These are phyloP conservation scores for Suillus subaureus DNA, from an alignment of 768 basidiomycete species.

Conservation along the genomic window DNA sequence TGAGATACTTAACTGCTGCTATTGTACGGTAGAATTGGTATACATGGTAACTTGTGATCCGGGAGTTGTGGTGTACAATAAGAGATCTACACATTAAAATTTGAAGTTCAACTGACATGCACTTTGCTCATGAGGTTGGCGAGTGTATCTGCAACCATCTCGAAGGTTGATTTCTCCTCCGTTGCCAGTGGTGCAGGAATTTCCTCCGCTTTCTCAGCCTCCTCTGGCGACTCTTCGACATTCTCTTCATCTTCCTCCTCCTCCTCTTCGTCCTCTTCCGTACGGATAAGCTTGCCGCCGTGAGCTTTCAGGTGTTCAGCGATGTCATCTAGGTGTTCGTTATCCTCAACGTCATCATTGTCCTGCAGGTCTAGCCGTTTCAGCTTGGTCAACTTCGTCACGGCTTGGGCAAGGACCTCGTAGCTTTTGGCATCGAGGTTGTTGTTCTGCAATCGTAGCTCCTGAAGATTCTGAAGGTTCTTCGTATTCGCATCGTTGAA, in stretches of 20 bases:
- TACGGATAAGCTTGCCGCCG: slow-evolving; percentile 65
- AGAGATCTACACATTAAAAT: slow-evolving; percentile 5
- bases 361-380: slow-evolving; percentile 83
- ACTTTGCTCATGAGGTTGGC: slow-evolving; percentile 71
- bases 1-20: neutral
- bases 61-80: slow-evolving; percentile 6
- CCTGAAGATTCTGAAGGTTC: slow-evolving; percentile 56
- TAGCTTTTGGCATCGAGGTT: slow-evolving; percentile 79
- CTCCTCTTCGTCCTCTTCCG: slow-evolving; percentile 81
- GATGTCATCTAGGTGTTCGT: slow-evolving; percentile 60
- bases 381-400: slow-evolving; percentile 60
- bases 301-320: slow-evolving; percentile 57
- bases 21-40: slow-evolving; percentile 25
- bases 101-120: slow-evolving; percentile 37
- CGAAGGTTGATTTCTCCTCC: slow-evolving; percentile 29
- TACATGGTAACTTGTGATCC: slow-evolving; percentile 17
- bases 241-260: slow-evolving; percentile 57
- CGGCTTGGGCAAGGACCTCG: slow-evolving; percentile 63
- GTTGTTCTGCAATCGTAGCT: slow-evolving; percentile 88
- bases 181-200: slow-evolving; percentile 18
- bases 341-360: slow-evolving; percentile 84
- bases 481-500: slow-evolving; percentile 60
- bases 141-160: slow-evolving; percentile 54
- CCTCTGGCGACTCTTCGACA: slow-evolving; percentile 31
- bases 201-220: slow-evolving; percentile 29